Evolutionary conservation across 768 basidiomycete genomes (phyloP).

Genomic region (Austroboletus festivus): DNA sequence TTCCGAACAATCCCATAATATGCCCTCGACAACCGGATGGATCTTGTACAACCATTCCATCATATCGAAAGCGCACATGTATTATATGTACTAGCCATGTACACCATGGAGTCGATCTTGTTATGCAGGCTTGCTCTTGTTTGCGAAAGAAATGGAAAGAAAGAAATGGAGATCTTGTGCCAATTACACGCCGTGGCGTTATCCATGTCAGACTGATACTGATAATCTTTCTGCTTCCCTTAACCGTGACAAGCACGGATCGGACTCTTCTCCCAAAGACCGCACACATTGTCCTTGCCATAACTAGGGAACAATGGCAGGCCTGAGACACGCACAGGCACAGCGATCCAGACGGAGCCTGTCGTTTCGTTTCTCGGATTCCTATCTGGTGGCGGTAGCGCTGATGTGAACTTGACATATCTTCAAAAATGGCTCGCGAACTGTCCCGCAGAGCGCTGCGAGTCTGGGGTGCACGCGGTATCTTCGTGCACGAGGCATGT

Average conservation of each 20-base stretch:
- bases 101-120: too few relatives aligned
- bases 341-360: too few relatives aligned
- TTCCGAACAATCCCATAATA: constrained; percentile 13
- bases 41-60: constrained; percentile 8
- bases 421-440: too few relatives aligned
- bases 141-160: constrained; percentile 8
- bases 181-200: constrained; percentile 3
- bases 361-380: too few relatives aligned
- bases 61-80: too few relatives aligned
- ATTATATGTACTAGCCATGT: too few relatives aligned
- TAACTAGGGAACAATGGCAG: constrained; percentile 30
- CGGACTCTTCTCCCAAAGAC: constrained; percentile 15
- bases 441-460: neutral
- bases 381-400: constrained; percentile 7
- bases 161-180: constrained; percentile 19
- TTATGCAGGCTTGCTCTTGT: neutral
- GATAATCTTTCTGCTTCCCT: constrained; percentile 14
- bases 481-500: neutral
- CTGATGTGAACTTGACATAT: constrained; percentile 13
- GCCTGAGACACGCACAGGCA: constrained; percentile 13
- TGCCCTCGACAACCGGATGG: constrained; percentile 16
- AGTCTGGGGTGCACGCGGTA: too few relatives aligned
- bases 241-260: constrained; percentile 20
- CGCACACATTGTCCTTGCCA: constrained; percentile 29
- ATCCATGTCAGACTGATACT: too few relatives aligned